phyloP scores from a whole-genome alignment of 768 basidiomycete genomes.

The Lentinula aciculospora region DNA sequence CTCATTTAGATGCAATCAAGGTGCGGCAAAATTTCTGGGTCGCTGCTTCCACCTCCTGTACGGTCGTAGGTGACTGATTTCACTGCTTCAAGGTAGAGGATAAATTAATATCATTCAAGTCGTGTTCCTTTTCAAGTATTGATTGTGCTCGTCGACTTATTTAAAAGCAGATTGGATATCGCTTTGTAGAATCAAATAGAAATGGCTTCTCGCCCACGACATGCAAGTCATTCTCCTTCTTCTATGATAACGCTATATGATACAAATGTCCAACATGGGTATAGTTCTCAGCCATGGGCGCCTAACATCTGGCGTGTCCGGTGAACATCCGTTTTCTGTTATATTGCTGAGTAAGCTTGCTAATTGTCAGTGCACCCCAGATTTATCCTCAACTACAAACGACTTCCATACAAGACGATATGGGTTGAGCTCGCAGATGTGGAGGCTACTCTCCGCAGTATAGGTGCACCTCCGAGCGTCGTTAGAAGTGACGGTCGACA shows the following conservation, averaged over 20 bases:
- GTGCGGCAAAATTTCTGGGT: not conserved
- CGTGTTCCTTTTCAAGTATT: not conserved
- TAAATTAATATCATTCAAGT: not conserved
- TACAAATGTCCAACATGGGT: constrained; percentile 37
- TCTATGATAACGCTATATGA: constrained; percentile 58
- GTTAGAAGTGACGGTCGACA: constrained; percentile 50
- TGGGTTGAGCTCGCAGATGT: constrained; percentile 72
- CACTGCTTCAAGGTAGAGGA: not conserved
- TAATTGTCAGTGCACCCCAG: constrained; percentile 23
- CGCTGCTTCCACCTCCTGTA: not conserved
- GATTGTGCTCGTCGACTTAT: not conserved
- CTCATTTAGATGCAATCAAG: no score
- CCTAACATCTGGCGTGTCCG: constrained; percentile 73
- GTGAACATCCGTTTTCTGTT: constrained; percentile 23
- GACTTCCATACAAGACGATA: constrained; percentile 60
- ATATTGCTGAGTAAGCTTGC: not conserved
- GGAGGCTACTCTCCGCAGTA: constrained; percentile 49
- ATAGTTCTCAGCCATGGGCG: constrained; percentile 59
- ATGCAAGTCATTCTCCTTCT: not conserved
- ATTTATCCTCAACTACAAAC: constrained; percentile 74
- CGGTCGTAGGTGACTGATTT: not conserved
- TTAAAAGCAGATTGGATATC: not conserved
- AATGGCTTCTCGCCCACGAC: not conserved
- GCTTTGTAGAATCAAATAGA: not conserved
- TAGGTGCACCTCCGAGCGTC: constrained; percentile 55